phyloP scores from a whole-genome alignment of 257 asterid genomes.

The Nemophila menziesii region DNA sequence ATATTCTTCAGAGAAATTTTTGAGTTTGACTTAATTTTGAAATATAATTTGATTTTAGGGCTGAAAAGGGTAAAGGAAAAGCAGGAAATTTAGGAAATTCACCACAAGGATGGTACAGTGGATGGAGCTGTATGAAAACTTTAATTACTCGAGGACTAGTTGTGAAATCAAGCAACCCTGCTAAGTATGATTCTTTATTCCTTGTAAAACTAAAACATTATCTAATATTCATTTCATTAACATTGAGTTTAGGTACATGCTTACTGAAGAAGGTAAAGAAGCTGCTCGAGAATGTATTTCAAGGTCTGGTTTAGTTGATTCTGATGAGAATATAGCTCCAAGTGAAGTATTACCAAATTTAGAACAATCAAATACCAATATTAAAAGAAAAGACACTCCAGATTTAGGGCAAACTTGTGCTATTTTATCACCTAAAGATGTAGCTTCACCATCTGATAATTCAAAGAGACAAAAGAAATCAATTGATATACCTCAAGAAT shows the following conservation, averaged over 20 bases:
- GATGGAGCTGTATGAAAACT: constrained; percentile 94
- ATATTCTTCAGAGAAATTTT: neutral
- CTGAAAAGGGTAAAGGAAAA: constrained; percentile 77
- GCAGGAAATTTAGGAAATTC: constrained; percentile 74
- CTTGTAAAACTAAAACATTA: too few species aligned
- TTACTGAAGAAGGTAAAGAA: constrained; percentile 87
- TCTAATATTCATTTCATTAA: constrained; percentile 2
- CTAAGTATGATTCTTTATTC: constrained; percentile 45
- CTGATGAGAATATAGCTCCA: constrained; percentile 20
- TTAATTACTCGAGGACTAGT: constrained; percentile 72
- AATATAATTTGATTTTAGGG: constrained; percentile 28
- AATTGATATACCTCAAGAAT: constrained; percentile 42
- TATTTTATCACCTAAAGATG: constrained; percentile 26
- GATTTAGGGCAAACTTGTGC: constrained; percentile 21
- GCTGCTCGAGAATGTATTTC: constrained; percentile 67
- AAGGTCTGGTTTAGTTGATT: constrained; percentile 54
- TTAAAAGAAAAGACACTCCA: constrained; percentile 15
- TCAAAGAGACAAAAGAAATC: constrained; percentile 29
- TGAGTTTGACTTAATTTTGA: neutral
- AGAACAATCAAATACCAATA: constrained; percentile 22
- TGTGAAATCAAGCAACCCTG: constrained; percentile 91
- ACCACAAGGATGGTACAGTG: constrained; percentile 83
- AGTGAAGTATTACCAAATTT: constrained; percentile 18
- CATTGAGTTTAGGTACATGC: constrained; percentile 58
- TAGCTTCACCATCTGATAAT: constrained; percentile 18